Evolutionary conservation across 441 rosid genomes (phyloP), one percentile per base, ranked within the genome.

Genomic region (Aquilaria agallochum): DNA sequence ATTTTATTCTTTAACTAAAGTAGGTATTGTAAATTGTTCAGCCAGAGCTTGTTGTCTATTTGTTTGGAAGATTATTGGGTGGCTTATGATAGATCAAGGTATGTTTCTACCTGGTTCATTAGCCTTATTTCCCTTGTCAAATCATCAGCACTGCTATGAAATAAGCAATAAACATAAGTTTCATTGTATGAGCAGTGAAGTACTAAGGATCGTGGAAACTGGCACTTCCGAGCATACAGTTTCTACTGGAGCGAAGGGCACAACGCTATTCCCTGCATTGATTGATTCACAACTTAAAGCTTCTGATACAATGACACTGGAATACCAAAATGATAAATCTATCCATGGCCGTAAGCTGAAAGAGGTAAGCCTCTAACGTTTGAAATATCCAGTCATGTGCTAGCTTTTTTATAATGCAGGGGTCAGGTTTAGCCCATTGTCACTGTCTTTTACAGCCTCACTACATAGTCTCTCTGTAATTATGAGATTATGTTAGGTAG

Each of bases 11-110:
- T 36, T 36, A 36, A 36, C 42, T 48, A 52, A 30, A 58, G 49
- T 59, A 50, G 65, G 20, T 56, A 69, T 58, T 52, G 44, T 70
- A 55, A 50, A 70, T 10, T 50, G 63, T 76, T 58, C 86, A 87
- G 95, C 76, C 89, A 87, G 71, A 76, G 81, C 60, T 73, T 85
- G 30, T 60, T 87, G 53, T 67, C 77, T 34, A 31, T 64, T 58
- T 87, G 85, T 64, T 73, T 83, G 72, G 95, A 87, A 62, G 87
- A 83, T 73, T 80, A 81, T 72, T 79, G 83, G 74, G 88, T 83
- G 27, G 86, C 80, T 63, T 83, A 87, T 60, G 88, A 76, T 71
- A 69, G 73, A 78, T 79, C 79, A 51, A 60, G 87, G 90, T 87
- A 74, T 58, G 75, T 62, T 68, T 48, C 40, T 61, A 32, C 64